Evolutionary conservation across 1,284 basidiomycete species (phyloP).

Genomic region (Schizopora paradoxa): DNA sequence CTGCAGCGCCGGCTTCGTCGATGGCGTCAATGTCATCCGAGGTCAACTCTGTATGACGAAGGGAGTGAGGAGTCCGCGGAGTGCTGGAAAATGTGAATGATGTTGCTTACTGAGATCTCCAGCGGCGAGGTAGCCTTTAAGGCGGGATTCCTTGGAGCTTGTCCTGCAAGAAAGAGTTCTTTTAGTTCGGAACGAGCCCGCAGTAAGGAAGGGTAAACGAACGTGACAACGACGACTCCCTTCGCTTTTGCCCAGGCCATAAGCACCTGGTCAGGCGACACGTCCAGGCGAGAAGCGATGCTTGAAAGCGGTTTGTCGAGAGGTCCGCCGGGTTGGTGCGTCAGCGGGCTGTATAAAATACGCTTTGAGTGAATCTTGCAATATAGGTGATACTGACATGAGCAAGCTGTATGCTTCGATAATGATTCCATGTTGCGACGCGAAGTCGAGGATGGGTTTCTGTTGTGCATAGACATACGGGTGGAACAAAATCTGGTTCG

Average conservation of each 20-base stretch:
- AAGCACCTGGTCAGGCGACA: slow-evolving; percentile 62
- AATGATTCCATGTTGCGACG: slow-evolving; percentile 51
- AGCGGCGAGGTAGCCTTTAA: slow-evolving; percentile 62
- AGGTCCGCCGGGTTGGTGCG: slow-evolving; percentile 55
- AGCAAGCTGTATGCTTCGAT: slow-evolving; percentile 70
- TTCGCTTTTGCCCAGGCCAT: slow-evolving; percentile 64
- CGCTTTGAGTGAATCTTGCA: not conserved
- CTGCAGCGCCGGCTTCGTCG: slow-evolving; percentile 47
- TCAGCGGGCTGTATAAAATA: slow-evolving; percentile 47
- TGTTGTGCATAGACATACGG: slow-evolving; percentile 62
- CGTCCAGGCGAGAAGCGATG: slow-evolving; percentile 50
- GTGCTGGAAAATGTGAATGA: not conserved
- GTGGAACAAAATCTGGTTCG: slow-evolving; percentile 71
- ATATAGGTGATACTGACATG: slow-evolving; percentile 31
- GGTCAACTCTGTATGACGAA: slow-evolving; percentile 16
- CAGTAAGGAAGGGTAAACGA: slow-evolving; percentile 23
- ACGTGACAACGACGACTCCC: slow-evolving; percentile 63
- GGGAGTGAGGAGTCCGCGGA: slow-evolving; percentile 11
- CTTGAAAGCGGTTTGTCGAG: slow-evolving; percentile 56
- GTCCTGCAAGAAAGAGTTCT: slow-evolving; percentile 38
- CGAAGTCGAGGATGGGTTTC: slow-evolving; percentile 51
- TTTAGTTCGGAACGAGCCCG: not conserved
- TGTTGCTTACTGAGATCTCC: slow-evolving; percentile 48
- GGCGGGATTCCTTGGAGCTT: slow-evolving; percentile 56
- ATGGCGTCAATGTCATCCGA: slow-evolving; percentile 51